Base-by-base conservation (phyloP, 78 protist genomes). In the Dictyostelium brefeldianum region DNA sequence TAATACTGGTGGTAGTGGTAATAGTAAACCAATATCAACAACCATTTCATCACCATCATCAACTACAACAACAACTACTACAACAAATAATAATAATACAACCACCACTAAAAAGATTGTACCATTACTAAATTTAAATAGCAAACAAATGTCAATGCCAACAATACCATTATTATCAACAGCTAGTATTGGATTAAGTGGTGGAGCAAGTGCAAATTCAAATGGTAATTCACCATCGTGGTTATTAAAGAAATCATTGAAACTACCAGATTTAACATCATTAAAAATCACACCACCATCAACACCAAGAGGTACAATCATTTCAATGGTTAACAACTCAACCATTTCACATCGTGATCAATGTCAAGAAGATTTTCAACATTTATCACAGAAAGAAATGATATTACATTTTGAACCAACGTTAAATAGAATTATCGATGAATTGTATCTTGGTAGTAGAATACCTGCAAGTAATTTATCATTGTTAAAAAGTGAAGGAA, bases 391-490 rank as follows among this genome's bases (percentile, higher is more conserved):
- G 11, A 56, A 46, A 46, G 78, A 80, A 50, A 17, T 54, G n/a
- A 77, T 59, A 15, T 10, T 36, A 11, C 51, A 81, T 46, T 91
- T 74, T 47, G 95, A 91, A 53, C 95, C 95, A 46, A 81, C 83
- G 6, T 62, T 82, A 27, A 83, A 78, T 47, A 46, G 46, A 18
- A 91, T 91, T 10, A 25, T 46, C 14, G 70, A 54, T 22, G 36
- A 78, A 25, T 17, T 91, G 0, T 91, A 53, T 74, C 11, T 91
- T 7, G 95, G 95, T 0, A 57, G 80, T 70, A 47, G 89, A 51
- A 74, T 78, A n/a, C 95, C 95, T 17, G 81, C 95, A 9, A 53
- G 50, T 7, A 69, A 91, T 56, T 15, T 59, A 27, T 43, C 18
- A 36, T 9, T 31, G 50, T 27, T 91, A 46, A 91, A 91, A 69